Evolutionary conservation across 2,329 filamentous ascomycete species (phyloP).

Genomic region (Tolypocladium capitatum): DNA sequence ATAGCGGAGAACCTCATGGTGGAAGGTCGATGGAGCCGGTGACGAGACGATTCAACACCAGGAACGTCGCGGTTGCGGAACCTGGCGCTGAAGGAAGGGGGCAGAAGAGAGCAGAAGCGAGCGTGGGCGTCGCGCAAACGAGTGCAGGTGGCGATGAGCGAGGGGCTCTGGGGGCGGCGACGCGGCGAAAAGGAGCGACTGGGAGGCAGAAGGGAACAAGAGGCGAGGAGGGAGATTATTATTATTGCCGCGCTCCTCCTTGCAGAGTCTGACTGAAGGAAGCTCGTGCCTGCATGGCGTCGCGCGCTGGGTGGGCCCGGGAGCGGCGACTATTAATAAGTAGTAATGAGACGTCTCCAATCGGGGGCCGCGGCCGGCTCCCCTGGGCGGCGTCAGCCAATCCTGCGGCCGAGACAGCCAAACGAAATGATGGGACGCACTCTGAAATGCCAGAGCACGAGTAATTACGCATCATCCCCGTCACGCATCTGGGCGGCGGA

Average conservation of each 20-base stretch:
- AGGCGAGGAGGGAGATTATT: too few relatives aligned
- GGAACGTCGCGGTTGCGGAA: conserved; percentile 1
- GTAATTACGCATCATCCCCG: too few relatives aligned
- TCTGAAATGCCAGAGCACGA: background rate
- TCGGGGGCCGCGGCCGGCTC: conserved; percentile 9
- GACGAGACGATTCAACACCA: background rate
- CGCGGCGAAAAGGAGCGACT: conserved; percentile 1
- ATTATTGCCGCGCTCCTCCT: too few relatives aligned
- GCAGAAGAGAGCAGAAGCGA: background rate
- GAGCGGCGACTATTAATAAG: background rate
- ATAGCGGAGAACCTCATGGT: conserved; percentile 41
- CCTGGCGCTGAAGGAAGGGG: background rate
- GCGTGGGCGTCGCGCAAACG: background rate
- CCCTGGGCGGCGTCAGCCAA: conserved; percentile 4
- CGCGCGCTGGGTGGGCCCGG: conserved; percentile 7
- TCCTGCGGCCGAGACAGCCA: conserved; percentile 1
- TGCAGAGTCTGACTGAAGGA: too few relatives aligned
- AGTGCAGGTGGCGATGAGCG: background rate
- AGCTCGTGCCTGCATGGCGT: too few relatives aligned
- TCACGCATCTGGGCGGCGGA: too few relatives aligned
- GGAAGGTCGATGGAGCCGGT: conserved; percentile 1
- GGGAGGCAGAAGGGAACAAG: background rate
- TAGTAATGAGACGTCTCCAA: conserved; percentile 13
- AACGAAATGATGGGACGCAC: background rate
- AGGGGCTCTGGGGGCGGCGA: background rate